Evolutionary conservation across 2,329 filamentous ascomycete genomes (phyloP), one percentile per base, ranked within the genome.

Genomic region (Zasmidium citrigriseum): DNA sequence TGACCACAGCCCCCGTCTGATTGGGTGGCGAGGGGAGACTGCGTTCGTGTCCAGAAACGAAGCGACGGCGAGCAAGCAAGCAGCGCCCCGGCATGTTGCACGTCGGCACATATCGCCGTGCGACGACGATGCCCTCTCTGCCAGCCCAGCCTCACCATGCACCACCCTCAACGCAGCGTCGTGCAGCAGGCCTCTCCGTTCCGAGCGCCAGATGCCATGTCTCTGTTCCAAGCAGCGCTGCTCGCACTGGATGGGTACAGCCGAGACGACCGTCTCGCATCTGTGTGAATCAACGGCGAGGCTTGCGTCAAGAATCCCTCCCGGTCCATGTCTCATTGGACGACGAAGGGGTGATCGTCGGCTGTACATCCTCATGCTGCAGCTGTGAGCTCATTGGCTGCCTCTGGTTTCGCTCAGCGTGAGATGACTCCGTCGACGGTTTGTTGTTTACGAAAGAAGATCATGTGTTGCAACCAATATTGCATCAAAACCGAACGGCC

Each of bases 401-500:
- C 49, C 48, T 53, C 23, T 18, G 25, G n/a, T 52, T 29, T 46
- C 20, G 21, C 46, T 54, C 18, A 38, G 38, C 34, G 45, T 57
- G 12, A 53, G 38, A 55, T 49, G 48, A 34, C 7, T 7, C 27
- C 14, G 34, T 41, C 34, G 34, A 41, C 34, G 34, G 34, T 41
- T 41, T 41, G 27, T n/a, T n/a, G n/a, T 21, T 50, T 27, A 18
- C n/a, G 27, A 53, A 22, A 34, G 54, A 44, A 54, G 55, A 59
- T 62, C 59, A 62, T 58, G 55, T 59, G 59, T 48, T 45, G 50
- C 52, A 20, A 34, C 21, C 51, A 52, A 55, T 55, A 58, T 50
- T 58, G 45, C 24, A 55, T 52, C 52, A 55, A 55, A 55, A 54
- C 52, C 51, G 53, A 52, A 55, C 54, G 51, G 52, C 52, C 51